phyloP scores from a whole-genome alignment of 2,329 filamentous ascomycete species.

The Mycosphaerella sp. region DNA sequence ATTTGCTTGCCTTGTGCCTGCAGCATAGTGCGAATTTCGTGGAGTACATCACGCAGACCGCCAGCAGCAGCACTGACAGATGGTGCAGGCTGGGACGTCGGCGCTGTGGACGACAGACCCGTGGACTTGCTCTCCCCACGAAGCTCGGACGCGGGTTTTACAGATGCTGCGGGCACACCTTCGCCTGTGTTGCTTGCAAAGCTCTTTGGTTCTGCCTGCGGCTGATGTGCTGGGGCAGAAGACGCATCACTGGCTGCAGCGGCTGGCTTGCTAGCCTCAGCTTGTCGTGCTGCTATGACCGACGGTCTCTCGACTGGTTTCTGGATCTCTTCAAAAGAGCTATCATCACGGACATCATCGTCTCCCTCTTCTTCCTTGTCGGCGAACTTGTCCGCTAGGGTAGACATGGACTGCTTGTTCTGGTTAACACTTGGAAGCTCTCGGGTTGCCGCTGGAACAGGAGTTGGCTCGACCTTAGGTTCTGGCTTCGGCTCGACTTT shows the following conservation, averaged over 20 bases:
- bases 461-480: constrained; percentile 46
- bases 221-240: constrained; percentile 11
- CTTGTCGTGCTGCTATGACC: constrained; percentile 23
- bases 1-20: constrained; percentile 73
- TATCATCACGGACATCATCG: constrained; percentile 58
- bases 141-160: constrained; percentile 29
- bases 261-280: constrained; percentile 17
- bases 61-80: constrained; percentile 43
- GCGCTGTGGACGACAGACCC: constrained; percentile 13
- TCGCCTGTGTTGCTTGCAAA: constrained; percentile 16
- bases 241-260: constrained; percentile 14
- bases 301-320: constrained; percentile 63
- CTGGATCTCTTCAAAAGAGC: constrained; percentile 79
- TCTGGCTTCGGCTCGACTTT: constrained; percentile 46
- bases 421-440: constrained; percentile 66
- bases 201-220: constrained; percentile 18
- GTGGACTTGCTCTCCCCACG: constrained; percentile 19
- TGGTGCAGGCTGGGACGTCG: constrained; percentile 26
- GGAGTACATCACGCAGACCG: constrained; percentile 59
- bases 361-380: constrained; percentile 59
- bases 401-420: constrained; percentile 80
- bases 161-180: constrained; percentile 17
- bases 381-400: constrained; percentile 78
- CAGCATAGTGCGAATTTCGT: constrained; percentile 71
- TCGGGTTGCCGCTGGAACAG: constrained; percentile 33